These are phyloP conservation scores for Geotrichum fermentans DNA, from an alignment of 1,139 yeast genomes.

Conservation along the genomic window DNA sequence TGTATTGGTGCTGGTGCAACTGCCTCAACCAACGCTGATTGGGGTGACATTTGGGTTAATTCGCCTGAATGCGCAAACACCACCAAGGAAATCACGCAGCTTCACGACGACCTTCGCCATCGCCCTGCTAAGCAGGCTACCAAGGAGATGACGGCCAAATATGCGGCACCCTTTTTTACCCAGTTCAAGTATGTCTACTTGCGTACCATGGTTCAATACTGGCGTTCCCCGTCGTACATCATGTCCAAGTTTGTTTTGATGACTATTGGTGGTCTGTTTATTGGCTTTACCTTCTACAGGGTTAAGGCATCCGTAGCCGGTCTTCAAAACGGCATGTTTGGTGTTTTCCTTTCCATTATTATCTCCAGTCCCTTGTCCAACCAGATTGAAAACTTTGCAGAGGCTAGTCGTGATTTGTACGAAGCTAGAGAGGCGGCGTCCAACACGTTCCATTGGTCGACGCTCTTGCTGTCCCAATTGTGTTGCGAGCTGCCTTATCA, in stretches of 20 bases:
- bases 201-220: constrained; percentile 39
- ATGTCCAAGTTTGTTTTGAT: constrained; percentile 26
- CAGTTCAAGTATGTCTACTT: constrained; percentile 38
- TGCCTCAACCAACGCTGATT: constrained; percentile 55
- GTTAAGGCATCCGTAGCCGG: constrained; percentile 48
- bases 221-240: constrained; percentile 39
- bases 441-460: constrained; percentile 62
- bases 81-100: constrained; percentile 35
- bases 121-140: constrained; percentile 31
- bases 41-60: constrained; percentile 56
- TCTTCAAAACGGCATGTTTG: constrained; percentile 49
- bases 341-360: constrained; percentile 48
- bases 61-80: constrained; percentile 48
- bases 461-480: constrained; percentile 49
- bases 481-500: constrained; percentile 55
- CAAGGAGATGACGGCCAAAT: constrained; percentile 23
- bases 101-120: constrained; percentile 39
- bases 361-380: constrained; percentile 51
- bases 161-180: constrained; percentile 32
- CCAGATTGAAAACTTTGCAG: constrained; percentile 56
- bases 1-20: constrained; percentile 77
- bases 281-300: constrained; percentile 54
- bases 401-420: constrained; percentile 50
- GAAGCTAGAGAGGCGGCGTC: constrained; percentile 63
- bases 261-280: constrained; percentile 44